Percentiles rank a stretch among this genome's conserved stretches.
Evolutionary conservation across 352 stramenopile species (phyloP).

Genomic region (Globisporangium sylvaticum): DNA sequence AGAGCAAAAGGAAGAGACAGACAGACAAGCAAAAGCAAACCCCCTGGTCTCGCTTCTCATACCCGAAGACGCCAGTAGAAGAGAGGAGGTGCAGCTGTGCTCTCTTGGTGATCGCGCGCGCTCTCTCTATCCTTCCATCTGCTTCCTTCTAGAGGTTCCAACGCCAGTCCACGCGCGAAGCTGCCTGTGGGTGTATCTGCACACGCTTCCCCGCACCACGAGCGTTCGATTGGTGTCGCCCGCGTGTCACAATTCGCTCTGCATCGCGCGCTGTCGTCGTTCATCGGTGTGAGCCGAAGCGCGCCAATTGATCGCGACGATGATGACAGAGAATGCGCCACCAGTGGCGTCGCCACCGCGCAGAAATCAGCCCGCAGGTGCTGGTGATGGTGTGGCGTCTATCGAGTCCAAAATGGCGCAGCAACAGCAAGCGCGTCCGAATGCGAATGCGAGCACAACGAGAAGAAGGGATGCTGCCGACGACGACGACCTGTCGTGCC

Average conservation of each 20-base stretch:
- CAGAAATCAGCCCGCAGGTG: not conserved
- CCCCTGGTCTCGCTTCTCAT: not conserved
- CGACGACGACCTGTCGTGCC: constrained; percentile 9
- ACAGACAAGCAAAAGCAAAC: not conserved
- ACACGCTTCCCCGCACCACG: not conserved
- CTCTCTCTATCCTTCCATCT: not conserved
- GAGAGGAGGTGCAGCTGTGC: not conserved
- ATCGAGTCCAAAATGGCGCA: not conserved
- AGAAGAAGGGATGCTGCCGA: constrained; percentile 21
- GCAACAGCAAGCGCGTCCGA: not conserved
- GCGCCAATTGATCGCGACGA: not conserved
- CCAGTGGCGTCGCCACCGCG: not conserved
- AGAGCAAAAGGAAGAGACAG: constrained; percentile 1
- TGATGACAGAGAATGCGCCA: not conserved
- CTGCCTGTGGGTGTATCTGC: not conserved
- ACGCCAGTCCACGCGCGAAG: not conserved
- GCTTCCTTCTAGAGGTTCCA: not conserved
- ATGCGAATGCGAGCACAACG: not conserved
- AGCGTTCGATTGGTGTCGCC: not conserved
- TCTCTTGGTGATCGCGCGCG: not conserved
- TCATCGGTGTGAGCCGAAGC: not conserved
- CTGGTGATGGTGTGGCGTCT: not conserved
- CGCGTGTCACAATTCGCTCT: not conserved
- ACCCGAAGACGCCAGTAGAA: not conserved
- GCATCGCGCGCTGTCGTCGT: not conserved